Conservation (phyloP, 208 protist species). For the Trypanosoma caninum region DNA sequence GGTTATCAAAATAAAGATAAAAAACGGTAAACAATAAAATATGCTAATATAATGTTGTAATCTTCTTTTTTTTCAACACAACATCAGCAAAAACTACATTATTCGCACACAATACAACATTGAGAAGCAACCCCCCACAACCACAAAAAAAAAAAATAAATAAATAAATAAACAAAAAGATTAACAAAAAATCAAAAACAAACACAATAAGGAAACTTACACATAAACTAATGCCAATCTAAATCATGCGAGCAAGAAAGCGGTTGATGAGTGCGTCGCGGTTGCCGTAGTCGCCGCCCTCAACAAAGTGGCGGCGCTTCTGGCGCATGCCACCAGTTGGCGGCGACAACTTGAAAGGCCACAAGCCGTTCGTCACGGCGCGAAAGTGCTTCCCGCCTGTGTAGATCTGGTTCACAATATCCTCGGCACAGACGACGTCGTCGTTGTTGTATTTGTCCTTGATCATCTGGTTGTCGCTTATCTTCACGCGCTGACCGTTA, state of each 20-base stretch:
- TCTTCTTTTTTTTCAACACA: too few species aligned
- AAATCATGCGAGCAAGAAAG: conserved; percentile 98
- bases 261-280: conserved; percentile 99
- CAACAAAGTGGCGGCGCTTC: conserved; percentile 97
- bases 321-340: conserved; percentile 96
- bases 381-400: conserved; percentile 99
- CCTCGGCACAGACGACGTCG: conserved; percentile 98
- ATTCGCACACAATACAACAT: not conserved
- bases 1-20: too few species aligned
- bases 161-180: conserved; percentile 4
- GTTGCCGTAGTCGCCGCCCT: conserved; percentile 99
- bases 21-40: too few species aligned
- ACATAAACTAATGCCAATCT: conserved; percentile 31
- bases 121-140: not conserved
- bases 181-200: not conserved
- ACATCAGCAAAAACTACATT: too few species aligned
- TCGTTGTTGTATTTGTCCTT: conserved; percentile 93
- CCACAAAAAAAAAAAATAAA: not conserved
- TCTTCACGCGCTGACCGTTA: conserved; percentile 96
- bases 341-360: conserved; percentile 98
- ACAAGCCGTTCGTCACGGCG: conserved; percentile 97
- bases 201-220: not conserved
- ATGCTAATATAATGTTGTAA: too few species aligned
- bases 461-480: conserved; percentile 96
- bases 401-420: conserved; percentile 99